Percentiles rank a stretch among this genome's conserved stretches.
Conservation (phyloP, 192 early-diverging fungal genomes). For the Coemansia sp. region DNA sequence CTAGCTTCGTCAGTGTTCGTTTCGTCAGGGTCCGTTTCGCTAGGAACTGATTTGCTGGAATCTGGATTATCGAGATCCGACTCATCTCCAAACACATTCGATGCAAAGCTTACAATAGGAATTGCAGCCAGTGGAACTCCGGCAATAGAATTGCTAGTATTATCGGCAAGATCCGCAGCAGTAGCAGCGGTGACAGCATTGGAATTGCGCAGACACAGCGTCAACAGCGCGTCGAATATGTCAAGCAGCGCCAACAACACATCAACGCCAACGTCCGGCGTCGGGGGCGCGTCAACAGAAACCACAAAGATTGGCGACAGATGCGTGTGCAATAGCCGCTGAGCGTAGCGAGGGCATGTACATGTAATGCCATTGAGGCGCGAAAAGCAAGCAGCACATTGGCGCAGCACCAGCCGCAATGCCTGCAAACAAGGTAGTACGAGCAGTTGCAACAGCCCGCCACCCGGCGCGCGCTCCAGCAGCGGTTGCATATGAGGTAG, state of each 20-base stretch:
- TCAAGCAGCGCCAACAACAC: conserved; percentile 31
- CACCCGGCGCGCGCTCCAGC: conserved; percentile 6
- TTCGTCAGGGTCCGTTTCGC: not conserved
- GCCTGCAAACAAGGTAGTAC: conserved; percentile 41
- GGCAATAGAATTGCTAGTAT: conserved; percentile 10
- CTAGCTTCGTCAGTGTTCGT: not conserved
- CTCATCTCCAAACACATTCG: conserved; percentile 37
- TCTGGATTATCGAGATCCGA: not conserved
- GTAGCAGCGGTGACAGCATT: conserved; percentile 16
- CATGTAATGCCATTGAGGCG: conserved; percentile 4
- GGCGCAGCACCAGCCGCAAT: conserved; percentile 33
- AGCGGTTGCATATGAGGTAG: conserved; percentile 25
- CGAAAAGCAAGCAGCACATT: conserved; percentile 34
- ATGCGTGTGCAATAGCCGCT: conserved; percentile 15
- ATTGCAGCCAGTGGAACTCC: conserved; percentile 15
- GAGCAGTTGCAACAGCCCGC: conserved; percentile 23
- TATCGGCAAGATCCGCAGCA: conserved; percentile 16
- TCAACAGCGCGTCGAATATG: conserved; percentile 34
- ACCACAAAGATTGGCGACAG: conserved; percentile 37
- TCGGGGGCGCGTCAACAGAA: conserved; percentile 8
- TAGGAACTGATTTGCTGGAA: not conserved
- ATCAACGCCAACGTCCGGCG: conserved; percentile 13
- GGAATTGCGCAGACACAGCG: conserved; percentile 31
- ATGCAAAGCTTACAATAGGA: conserved; percentile 32
- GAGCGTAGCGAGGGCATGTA: conserved; percentile 5